phyloP scores from a whole-genome alignment of 345 rosid genomes.

The Eucalyptus regnans region DNA sequence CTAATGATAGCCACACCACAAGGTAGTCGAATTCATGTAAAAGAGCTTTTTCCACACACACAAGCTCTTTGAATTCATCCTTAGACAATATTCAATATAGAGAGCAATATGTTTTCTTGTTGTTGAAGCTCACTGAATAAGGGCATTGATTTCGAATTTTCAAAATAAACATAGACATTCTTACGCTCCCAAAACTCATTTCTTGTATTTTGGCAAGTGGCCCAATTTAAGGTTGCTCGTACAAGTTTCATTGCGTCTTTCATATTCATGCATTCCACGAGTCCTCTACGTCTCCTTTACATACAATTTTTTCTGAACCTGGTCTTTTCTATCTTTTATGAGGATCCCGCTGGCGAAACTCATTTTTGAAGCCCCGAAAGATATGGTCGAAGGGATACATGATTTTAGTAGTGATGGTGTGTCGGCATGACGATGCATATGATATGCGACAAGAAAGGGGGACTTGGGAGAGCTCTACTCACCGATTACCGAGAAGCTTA shows the following conservation, averaged over 20 bases:
- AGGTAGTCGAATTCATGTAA: neutral
- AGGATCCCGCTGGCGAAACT: neutral
- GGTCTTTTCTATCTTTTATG: neutral
- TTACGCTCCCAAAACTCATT: neutral
- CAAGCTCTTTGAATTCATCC: neutral
- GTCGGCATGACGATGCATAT: neutral
- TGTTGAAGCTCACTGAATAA: neutral
- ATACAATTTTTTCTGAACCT: neutral
- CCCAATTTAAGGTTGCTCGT: neutral
- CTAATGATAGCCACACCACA: neutral
- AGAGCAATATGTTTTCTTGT: neutral
- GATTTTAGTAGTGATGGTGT: neutral
- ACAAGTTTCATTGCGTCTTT: neutral
- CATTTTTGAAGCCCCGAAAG: neutral
- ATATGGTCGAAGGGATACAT: neutral
- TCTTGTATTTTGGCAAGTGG: neutral
- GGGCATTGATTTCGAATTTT: neutral
- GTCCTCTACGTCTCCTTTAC: neutral
- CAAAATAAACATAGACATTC: neutral
- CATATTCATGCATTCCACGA: neutral
- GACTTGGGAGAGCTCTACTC: neutral
- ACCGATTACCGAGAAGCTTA: constrained; percentile 52
- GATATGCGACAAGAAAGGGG: neutral
- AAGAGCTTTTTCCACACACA: neutral
- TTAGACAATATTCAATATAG: neutral